Evolutionary conservation across 768 basidiomycete genomes (phyloP).

Genomic region (Boletus bicolor): DNA sequence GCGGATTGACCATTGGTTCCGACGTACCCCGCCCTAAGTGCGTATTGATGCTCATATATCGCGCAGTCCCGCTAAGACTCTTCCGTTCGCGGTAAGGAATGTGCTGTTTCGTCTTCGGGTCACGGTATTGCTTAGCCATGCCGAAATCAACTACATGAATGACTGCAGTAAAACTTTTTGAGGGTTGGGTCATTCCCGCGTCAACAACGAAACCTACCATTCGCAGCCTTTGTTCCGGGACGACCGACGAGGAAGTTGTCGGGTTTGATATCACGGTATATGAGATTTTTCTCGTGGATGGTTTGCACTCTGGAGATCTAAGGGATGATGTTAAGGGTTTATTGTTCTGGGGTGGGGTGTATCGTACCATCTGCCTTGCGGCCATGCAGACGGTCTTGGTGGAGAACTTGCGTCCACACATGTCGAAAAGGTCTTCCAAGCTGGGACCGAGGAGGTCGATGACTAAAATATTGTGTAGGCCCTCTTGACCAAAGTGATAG

Average conservation of each 20-base stretch:
- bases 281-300: constrained; percentile 99
- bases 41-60: constrained; percentile 99
- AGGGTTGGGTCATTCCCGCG: not conserved
- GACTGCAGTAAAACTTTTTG: constrained; percentile 39
- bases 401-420: constrained; percentile 97
- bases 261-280: constrained; percentile 99
- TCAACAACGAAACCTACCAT: constrained; percentile 43
- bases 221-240: constrained; percentile 85
- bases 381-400: constrained; percentile 99
- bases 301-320: constrained; percentile 94
- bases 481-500: constrained; percentile 99
- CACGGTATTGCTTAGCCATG: constrained; percentile 99
- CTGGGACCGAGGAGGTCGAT: constrained; percentile 97
- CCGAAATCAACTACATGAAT: constrained; percentile 98
- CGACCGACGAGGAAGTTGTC: constrained; percentile 99
- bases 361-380: constrained; percentile 88
- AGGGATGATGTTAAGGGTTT: constrained; percentile 3
- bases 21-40: constrained; percentile 88
- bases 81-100: constrained; percentile 99
- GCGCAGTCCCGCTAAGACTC: constrained; percentile 93
- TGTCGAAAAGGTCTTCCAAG: constrained; percentile 97
- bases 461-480: constrained; percentile 96
- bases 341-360: not conserved
- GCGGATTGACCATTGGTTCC: not conserved
- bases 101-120: constrained; percentile 99